These are phyloP conservation scores for Silene vulgaris DNA, from an alignment of 179 eudicot species.

Conservation along the genomic window DNA sequence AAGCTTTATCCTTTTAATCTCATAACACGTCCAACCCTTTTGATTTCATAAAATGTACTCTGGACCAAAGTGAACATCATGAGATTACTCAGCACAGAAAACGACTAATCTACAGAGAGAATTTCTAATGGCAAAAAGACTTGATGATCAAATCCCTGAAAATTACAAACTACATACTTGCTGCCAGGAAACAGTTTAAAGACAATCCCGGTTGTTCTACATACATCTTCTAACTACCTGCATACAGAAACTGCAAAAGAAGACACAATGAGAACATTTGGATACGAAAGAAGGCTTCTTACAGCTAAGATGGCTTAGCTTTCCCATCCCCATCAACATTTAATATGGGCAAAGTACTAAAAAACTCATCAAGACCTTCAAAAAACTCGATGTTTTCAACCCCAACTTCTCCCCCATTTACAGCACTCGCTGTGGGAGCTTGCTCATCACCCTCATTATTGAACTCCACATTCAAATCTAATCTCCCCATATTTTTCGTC, in stretches of 20 bases:
- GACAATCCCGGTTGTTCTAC: conserved; percentile 29
- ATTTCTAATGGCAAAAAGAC: conserved; percentile 20
- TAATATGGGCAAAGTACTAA: conserved; percentile 77
- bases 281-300: conserved; percentile 25
- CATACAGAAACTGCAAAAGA: conserved; percentile 26
- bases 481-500: conserved; percentile 33
- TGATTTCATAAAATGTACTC: not conserved
- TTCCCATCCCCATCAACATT: conserved; percentile 64
- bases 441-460: conserved; percentile 57
- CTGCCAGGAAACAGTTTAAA: conserved; percentile 24
- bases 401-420: conserved; percentile 52
- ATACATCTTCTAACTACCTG: conserved; percentile 24
- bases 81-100: conserved; percentile 1
- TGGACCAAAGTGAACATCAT: not conserved
- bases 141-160: conserved; percentile 33
- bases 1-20: conserved; percentile 8
- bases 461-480: conserved; percentile 47
- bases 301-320: conserved; percentile 60
- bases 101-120: conserved; percentile 10
- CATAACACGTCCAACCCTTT: not conserved
- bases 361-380: conserved; percentile 87
- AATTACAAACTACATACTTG: conserved; percentile 29
- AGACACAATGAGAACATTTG: conserved; percentile 16
- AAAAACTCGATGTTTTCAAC: conserved; percentile 73
- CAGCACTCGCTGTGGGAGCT: conserved; percentile 39